These are phyloP conservation scores for Fistulifera pelliculosa DNA, from an alignment of 108 stramenopile genomes.

Conservation along the genomic window DNA sequence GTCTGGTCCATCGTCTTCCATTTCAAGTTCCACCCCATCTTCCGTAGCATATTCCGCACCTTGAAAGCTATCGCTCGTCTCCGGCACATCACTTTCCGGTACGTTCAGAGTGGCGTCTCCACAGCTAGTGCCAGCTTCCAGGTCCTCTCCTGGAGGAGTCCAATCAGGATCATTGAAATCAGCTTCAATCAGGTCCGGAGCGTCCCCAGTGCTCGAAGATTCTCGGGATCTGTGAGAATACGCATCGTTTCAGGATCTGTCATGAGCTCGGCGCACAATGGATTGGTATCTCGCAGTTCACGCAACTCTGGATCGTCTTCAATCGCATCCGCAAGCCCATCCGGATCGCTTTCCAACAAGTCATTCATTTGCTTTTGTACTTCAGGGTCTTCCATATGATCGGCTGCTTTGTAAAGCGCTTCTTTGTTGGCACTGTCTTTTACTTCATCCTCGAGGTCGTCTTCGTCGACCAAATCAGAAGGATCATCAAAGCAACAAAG, in stretches of 20 bases:
- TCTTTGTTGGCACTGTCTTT: slow-evolving; percentile 10
- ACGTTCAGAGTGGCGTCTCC: neutral
- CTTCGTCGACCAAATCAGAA: slow-evolving; percentile 17
- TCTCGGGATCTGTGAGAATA: slow-evolving; percentile 43
- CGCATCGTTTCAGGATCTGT: slow-evolving; percentile 43
- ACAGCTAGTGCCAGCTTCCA: slow-evolving; percentile 9
- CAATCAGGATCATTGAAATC: slow-evolving; percentile 37
- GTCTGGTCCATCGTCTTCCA: slow-evolving; percentile 11
- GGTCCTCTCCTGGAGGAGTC: slow-evolving; percentile 13
- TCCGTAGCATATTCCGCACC: neutral
- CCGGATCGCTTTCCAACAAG: slow-evolving; percentile 32
- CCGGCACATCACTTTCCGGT: neutral
- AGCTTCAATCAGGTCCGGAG: slow-evolving; percentile 29
- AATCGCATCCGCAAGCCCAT: slow-evolving; percentile 35
- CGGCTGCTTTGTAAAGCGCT: slow-evolving; percentile 33
- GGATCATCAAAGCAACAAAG: slow-evolving; percentile 27
- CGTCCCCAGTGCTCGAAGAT: slow-evolving; percentile 40
- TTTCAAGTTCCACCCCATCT: slow-evolving; percentile 3
- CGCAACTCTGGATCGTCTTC: slow-evolving; percentile 35
- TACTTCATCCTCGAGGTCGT: neutral
- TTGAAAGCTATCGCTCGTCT: neutral
- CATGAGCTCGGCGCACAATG: slow-evolving; percentile 39
- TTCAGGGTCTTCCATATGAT: slow-evolving; percentile 50
- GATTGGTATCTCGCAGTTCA: slow-evolving; percentile 35
- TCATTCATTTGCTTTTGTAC: slow-evolving; percentile 37